These are phyloP conservation scores for Hypericum androsaemum DNA, from an alignment of 345 rosid genomes.

Conservation along the genomic window DNA sequence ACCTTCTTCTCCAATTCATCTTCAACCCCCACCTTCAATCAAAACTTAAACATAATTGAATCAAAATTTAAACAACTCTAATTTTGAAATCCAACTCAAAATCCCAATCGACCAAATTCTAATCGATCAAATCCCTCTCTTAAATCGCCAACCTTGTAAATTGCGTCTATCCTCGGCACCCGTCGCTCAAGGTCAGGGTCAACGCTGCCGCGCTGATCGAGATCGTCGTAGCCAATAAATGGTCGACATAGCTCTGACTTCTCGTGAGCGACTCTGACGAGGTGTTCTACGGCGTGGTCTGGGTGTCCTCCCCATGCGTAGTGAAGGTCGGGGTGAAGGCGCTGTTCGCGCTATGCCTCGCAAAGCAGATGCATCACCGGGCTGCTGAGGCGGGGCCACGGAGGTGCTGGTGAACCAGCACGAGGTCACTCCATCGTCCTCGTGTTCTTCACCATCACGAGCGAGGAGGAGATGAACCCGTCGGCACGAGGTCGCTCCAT, in stretches of 20 bases:
- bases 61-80: too few species aligned
- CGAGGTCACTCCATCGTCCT: too few species aligned
- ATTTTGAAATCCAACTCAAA: too few species aligned
- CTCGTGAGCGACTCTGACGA: constrained; percentile 43
- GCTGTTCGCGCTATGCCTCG: constrained; percentile 74
- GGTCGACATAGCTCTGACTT: constrained; percentile 49
- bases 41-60: too few species aligned
- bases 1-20: too few species aligned
- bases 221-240: constrained; percentile 53
- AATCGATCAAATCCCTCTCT: constrained; percentile 35
- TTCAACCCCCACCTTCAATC: too few species aligned
- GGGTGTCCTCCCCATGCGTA: constrained; percentile 49
- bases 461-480: too few species aligned
- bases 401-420: constrained; percentile 52
- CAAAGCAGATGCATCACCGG: constrained; percentile 61
- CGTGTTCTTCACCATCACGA: too few species aligned
- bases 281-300: constrained; percentile 64
- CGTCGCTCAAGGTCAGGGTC: constrained; percentile 57
- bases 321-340: constrained; percentile 65
- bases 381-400: constrained; percentile 78
- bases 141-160: too few species aligned
- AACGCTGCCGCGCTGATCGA: constrained; percentile 75
- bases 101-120: too few species aligned
- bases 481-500: too few species aligned
- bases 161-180: constrained; percentile 35